Base-by-base conservation (phyloP, 352 stramenopile genomes). In the Phytophthora citricola region DNA sequence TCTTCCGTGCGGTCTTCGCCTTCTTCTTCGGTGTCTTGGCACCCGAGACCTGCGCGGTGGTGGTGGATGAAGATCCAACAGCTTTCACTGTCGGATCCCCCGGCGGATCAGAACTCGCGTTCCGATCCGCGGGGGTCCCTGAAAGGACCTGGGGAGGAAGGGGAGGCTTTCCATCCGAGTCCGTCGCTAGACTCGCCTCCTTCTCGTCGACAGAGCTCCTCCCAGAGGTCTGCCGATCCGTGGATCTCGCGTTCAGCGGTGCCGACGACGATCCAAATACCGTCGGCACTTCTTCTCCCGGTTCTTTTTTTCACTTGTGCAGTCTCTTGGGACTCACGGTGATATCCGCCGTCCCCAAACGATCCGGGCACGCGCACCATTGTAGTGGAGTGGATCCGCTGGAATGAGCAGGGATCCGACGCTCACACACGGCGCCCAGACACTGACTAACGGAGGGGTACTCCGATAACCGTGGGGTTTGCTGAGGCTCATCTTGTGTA, bases 321-420 rank as follows among this genome's bases (percentile, higher is more conserved):
- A 27, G 22, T 17, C 26, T 46, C 40, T 26, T 5, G n/a, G n/a
- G 40, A 46, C 40, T 46, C 40, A 46, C n/a, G 40, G n/a, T 46
- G 40, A 46, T 26, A 46, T 46, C 40, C 40, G 5, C 15, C 22
- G n/a, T 27, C 14, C 22, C 40, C 40, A 46, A 26, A 46, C 26
- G 40, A 27, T 46, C 40, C 40, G n/a, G 40, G 40, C 40, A 46
- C 40, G 40, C 40, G 40, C 32, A 38, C 32, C 32, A 38, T 38
- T 39, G 32, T 39, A 0, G 32, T 15, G 32, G 32, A 39, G 32
- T 15, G 32, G 32, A 12, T 39, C 32, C 7, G 12, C 9, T 15
- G 12, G 9, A 39, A 39, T 39, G 9, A 39, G 9, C 9, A 39
- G 7, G 6, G 32, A 39, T 39, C 32, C 32, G 24, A 39, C 2